A percentile compares a stretch with the other conserved stretches of the same genome.
Conservation (phyloP, 768 basidiomycete species). For the Podaxis sp. region DNA sequence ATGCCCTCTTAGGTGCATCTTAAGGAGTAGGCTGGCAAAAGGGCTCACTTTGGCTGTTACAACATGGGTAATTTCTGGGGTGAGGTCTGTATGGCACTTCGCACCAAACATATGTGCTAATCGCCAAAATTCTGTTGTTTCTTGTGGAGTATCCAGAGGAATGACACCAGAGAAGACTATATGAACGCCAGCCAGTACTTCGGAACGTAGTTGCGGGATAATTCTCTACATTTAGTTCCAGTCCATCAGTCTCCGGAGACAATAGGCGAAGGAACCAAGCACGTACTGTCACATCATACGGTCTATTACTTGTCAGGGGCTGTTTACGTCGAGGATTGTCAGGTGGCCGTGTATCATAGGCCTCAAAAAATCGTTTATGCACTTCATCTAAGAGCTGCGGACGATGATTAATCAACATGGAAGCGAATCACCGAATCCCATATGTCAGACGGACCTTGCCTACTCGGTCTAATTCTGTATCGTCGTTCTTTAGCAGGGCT, state of each 20-base stretch:
- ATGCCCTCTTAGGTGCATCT: constrained; percentile 1
- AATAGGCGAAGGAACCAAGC: constrained; percentile 2
- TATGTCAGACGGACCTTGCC: constrained; percentile 47
- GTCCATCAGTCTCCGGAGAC: constrained; percentile 1
- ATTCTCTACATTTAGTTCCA: constrained; percentile 57
- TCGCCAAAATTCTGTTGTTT: constrained; percentile 82
- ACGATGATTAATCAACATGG: background rate
- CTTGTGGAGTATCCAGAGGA: constrained; percentile 80
- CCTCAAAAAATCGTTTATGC: constrained; percentile 71
- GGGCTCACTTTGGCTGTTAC: constrained; percentile 79
- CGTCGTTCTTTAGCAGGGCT: constrained; percentile 85
- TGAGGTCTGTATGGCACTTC: constrained; percentile 68
- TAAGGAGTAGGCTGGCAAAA: background rate
- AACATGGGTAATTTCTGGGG: constrained; percentile 75
- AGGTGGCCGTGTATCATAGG: constrained; percentile 49
- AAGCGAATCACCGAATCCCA: constrained; percentile 1
- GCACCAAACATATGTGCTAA: constrained; percentile 90
- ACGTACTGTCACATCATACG: constrained; percentile 79
- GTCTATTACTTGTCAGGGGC: constrained; percentile 20
- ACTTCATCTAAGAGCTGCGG: constrained; percentile 77
- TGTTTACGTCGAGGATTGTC: constrained; percentile 28
- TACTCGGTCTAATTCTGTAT: constrained; percentile 78
- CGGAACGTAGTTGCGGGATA: constrained; percentile 75
- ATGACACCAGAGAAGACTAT: constrained; percentile 95
- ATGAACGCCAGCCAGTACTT: constrained; percentile 75